Evolutionary conservation across 345 rosid species (phyloP).

Genomic region (Eucalyptus pumila): DNA sequence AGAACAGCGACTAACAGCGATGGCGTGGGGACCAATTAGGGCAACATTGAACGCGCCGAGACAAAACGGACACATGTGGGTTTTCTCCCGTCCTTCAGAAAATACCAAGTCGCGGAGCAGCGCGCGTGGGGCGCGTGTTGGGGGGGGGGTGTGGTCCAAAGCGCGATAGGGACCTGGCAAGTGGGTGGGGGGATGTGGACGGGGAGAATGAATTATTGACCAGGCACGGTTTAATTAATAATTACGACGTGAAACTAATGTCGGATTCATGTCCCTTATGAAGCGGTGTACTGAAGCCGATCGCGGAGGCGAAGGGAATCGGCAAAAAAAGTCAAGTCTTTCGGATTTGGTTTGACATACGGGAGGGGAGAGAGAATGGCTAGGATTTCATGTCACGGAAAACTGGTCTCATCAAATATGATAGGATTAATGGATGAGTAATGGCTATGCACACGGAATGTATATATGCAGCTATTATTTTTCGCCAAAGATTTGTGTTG

Average conservation of each 20-base stretch:
- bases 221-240: not conserved
- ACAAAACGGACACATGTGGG: not conserved
- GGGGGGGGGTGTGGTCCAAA: not conserved
- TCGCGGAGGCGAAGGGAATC: not conserved
- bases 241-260: not conserved
- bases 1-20: not conserved
- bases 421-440: no score
- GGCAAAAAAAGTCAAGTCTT: not conserved
- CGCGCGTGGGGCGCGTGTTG: not conserved
- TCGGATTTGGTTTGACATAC: not conserved
- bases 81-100: not conserved
- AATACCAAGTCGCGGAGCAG: not conserved
- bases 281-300: not conserved
- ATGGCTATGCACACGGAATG: no score
- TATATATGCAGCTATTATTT: not conserved
- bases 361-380: not conserved
- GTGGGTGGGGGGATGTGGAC: not conserved
- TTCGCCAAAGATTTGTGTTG: not conserved
- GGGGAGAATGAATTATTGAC: not conserved
- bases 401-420: not conserved
- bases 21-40: not conserved
- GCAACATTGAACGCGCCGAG: not conserved
- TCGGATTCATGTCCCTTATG: not conserved
- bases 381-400: not conserved
- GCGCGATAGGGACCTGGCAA: not conserved